Evolutionary conservation across 2,329 filamentous ascomycete genomes (phyloP).

Genomic region (Fusarium brevicatenulatum): DNA sequence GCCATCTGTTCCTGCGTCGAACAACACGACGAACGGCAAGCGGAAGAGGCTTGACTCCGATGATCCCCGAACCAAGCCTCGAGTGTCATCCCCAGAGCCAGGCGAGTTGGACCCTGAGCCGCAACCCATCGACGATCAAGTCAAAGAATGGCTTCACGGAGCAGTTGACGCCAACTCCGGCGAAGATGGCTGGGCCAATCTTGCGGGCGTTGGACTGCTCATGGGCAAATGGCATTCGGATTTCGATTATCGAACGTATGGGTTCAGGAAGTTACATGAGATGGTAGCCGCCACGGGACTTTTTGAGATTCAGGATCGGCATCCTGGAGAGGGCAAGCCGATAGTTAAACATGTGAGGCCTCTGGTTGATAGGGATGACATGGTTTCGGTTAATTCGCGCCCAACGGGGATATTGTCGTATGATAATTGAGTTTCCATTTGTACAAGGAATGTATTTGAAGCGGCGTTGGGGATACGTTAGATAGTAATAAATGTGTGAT

Average conservation of each 20-base stretch:
- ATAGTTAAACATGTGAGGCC: background rate
- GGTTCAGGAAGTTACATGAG: slow-evolving; percentile 38
- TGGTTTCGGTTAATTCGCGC: background rate
- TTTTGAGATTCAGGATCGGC: background rate
- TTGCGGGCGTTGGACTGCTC: slow-evolving; percentile 41
- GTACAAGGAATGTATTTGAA: no score
- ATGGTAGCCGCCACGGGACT: background rate
- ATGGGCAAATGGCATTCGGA: slow-evolving; percentile 44
- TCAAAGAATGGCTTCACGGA: slow-evolving; percentile 8
- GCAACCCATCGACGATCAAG: fast-evolving
- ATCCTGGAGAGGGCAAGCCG: fast-evolving
- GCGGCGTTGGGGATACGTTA: no score
- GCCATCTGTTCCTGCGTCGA: background rate
- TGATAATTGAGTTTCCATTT: no score
- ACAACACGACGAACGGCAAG: background rate
- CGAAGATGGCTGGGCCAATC: slow-evolving; percentile 44
- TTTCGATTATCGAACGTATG: slow-evolving; percentile 47
- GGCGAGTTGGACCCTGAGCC: fast-evolving
- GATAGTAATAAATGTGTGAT: no score
- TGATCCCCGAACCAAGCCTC: fast-evolving
- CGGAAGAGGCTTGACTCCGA: background rate
- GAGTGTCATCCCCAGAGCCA: background rate
- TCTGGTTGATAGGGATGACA: background rate
- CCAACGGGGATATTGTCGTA: no score
- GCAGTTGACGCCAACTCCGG: slow-evolving; percentile 37